Base-by-base conservation (phyloP, 441 rosid species). In the Arabidopsis hybrid region DNA sequence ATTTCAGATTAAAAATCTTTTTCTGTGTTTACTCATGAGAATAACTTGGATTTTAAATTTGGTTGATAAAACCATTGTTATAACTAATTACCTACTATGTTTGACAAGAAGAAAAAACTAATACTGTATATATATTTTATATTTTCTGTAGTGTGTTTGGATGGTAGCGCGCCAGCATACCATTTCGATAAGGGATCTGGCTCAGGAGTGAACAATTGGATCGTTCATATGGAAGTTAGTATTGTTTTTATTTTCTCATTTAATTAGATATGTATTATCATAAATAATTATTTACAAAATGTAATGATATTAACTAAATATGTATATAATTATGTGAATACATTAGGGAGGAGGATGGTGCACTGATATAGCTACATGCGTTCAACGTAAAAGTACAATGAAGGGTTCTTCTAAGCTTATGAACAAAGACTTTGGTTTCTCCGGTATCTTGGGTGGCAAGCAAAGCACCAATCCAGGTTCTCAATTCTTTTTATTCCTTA, bases 281-380 rank as follows among this genome's bases (percentile, higher is more conserved):
- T 16, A 60, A 50, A 2, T 26, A 21, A 21, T 0, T 21, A 21
- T 21, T 26, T 68, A 18, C 8, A 46, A 65, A 57, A 57, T 29
- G 47, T 38, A 16, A 3, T 16, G 32, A 39, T 12, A 4, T 8
- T 8, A 38, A 65, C 21, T 7, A 31, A 7, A 42, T 10, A 6
- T 52, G 32, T 21, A 21, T 3, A 18, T 31, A 18, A 8, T n/a
- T 3, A 53, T 58, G 18, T 67, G 32, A 55, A 13, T 12, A 21
- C 26, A 1, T 8, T 57, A 90, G 97, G 97, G 97, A 76, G 97
- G 97, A 82, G 93, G 92, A 79, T 90, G 97, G 97, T 92, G 97
- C 60, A 80, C 83, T 63, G 80, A 75, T 40, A 74, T 69, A 6
- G 81, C 78, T 43, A 74, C 75, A 8, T 92, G 97, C 51, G 66